Evolutionary conservation across 1,284 basidiomycete species (phyloP), one percentile per base, ranked within the genome.

Genomic region (Tilletia indica): DNA sequence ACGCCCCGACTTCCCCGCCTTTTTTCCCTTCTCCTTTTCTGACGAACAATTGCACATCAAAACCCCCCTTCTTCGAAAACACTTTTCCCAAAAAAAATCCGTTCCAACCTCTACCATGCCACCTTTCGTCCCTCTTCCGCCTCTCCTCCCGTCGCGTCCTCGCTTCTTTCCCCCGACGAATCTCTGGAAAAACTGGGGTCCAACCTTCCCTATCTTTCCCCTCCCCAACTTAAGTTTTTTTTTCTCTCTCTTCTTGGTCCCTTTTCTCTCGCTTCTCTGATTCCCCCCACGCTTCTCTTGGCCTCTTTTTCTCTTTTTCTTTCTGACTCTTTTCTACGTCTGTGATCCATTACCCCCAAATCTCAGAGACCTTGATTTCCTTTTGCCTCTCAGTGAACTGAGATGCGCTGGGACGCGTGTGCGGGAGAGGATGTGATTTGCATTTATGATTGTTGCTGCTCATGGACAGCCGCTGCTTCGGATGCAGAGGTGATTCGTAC

Each of bases 401-500:
- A 31, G 25, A 31, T 31, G 25, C 25, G 25, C 25, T 31, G 25
- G 25, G 25, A 31, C 25, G 25, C 25, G 25, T 31, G 25, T 31
- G 25, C 25, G 25, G 25, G 42, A 14, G 14, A 45, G 1, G 42
- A 14, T 45, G 42, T 45, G 42, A 45, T 45, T 45, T 8, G 42
- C 1, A 9, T 14, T 45, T 14, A 45, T 14, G 42, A 8, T 45
- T 45, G 42, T 45, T 8, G 42, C 21, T 39, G 19, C 38, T 64
- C 11, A 14, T 16, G 8, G 11, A 64, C 5, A 14, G 61, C 61
- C 0, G 61, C 61, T 39, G 61, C 61, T 64, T 64, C 61, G 36
- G 61, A 39, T 12, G 61, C 36, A 6, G 61, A 64, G 61, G 75
- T 79, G 56, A 77, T 74, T 12, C 78, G 72, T 25, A 79, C 75